phyloP scores from a whole-genome alignment of 2,329 filamentous ascomycete genomes.

The Scedosporium aurantiacum region DNA sequence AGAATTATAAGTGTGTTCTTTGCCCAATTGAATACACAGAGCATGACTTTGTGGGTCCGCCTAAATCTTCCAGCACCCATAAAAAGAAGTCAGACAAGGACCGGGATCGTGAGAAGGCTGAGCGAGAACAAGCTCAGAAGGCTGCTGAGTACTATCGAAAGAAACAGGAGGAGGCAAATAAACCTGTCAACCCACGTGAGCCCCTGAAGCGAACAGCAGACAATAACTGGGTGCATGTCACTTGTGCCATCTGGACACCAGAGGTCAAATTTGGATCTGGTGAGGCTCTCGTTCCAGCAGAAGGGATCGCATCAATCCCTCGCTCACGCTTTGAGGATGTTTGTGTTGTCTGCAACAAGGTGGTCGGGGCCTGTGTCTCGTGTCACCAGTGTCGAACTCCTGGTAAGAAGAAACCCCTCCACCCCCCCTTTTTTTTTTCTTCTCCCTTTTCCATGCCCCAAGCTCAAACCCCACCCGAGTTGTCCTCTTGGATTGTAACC shows the following conservation, averaged over 20 bases:
- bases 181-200: slow-evolving; percentile 75
- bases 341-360: slow-evolving; percentile 75
- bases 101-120: slow-evolving; percentile 73
- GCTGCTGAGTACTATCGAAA: slow-evolving; percentile 73
- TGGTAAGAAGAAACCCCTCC: slow-evolving; percentile 26
- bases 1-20: slow-evolving; percentile 76
- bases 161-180: slow-evolving; percentile 72
- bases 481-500: too few species aligned
- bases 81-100: slow-evolving; percentile 89
- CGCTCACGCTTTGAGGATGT: slow-evolving; percentile 60
- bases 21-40: slow-evolving; percentile 76
- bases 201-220: slow-evolving; percentile 87
- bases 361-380: slow-evolving; percentile 65
- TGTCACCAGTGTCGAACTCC: slow-evolving; percentile 62
- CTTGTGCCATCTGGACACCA: slow-evolving; percentile 81
- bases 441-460: background rate
- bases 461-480: too few species aligned
- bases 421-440: too few species aligned
- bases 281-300: slow-evolving; percentile 69
- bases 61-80: slow-evolving; percentile 41
- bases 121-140: slow-evolving; percentile 72
- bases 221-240: slow-evolving; percentile 97
- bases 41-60: slow-evolving; percentile 70
- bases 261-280: slow-evolving; percentile 90
- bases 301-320: slow-evolving; percentile 79